Conservation (phyloP, 2,329 filamentous ascomycete species). For the Beauveria caledonica region DNA sequence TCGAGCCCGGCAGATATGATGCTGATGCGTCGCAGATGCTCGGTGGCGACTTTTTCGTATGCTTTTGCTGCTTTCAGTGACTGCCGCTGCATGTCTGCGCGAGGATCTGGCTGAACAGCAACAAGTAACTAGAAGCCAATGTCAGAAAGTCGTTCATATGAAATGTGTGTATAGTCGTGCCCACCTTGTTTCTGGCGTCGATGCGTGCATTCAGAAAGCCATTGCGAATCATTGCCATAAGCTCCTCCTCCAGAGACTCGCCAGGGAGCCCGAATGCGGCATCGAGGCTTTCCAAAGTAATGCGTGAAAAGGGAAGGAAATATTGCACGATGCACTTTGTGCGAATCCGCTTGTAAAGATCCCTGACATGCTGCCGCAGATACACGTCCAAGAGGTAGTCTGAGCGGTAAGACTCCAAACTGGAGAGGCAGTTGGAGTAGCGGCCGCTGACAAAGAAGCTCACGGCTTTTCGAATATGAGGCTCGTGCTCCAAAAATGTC, state of each 20-base stretch:
- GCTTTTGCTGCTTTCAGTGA: constrained; percentile 59
- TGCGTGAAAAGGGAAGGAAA: constrained; percentile 80
- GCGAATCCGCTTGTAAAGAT: constrained; percentile 67
- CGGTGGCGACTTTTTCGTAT: constrained; percentile 67
- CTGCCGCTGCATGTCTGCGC: constrained; percentile 61
- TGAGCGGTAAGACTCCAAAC: constrained; percentile 69
- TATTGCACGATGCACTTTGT: constrained; percentile 92
- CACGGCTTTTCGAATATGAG: constrained; percentile 87
- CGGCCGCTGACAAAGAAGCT: constrained; percentile 83
- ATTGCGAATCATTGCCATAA: constrained; percentile 68
- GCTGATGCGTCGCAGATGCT: constrained; percentile 71
- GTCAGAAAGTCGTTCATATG: constrained; percentile 12
- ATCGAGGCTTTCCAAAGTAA: constrained; percentile 72
- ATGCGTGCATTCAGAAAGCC: constrained; percentile 70
- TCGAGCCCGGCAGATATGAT: constrained; percentile 69
- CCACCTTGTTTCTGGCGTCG: constrained; percentile 69
- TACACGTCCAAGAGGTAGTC: constrained; percentile 92
- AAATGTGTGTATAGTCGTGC: constrained; percentile 11
- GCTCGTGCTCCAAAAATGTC: constrained; percentile 82
- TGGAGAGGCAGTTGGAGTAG: constrained; percentile 75
- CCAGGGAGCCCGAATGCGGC: constrained; percentile 62
- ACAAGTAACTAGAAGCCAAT: constrained; percentile 53
- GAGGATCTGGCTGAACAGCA: constrained; percentile 57
- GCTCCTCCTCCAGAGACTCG: constrained; percentile 61
- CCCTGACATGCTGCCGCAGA: constrained; percentile 63